A percentile compares a stretch with the other conserved stretches of the same genome.
Evolutionary conservation across 352 stramenopile genomes (phyloP).

Genomic region (Phytopythium montanum): DNA sequence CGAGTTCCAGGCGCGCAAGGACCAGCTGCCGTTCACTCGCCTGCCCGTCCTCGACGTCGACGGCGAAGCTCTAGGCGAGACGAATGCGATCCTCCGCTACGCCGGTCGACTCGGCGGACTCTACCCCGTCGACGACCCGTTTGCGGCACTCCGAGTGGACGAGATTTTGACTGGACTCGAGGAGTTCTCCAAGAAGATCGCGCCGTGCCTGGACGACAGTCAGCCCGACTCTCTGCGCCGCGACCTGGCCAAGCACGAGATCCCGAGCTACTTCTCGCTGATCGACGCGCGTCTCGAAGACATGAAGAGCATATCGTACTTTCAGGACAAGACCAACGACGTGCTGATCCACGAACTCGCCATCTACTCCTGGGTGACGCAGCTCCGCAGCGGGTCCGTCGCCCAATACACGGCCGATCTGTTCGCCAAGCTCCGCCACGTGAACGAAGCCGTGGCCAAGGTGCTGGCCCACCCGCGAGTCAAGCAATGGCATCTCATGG

Average conservation of each 20-base stretch:
- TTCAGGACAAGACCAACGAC: slow-evolving; percentile 7
- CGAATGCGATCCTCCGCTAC: slow-evolving; percentile 53
- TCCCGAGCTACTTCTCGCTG: slow-evolving; percentile 19
- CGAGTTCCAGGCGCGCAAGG: slow-evolving; percentile 25
- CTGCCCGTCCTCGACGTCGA: slow-evolving; percentile 31
- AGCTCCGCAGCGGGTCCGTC: slow-evolving; percentile 2
- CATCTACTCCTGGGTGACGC: slow-evolving; percentile 23
- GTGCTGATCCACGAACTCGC: slow-evolving; percentile 26
- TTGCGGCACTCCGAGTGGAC: slow-evolving; percentile 42
- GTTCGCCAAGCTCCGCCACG: slow-evolving; percentile 12
- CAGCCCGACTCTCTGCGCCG: slow-evolving; percentile 10
- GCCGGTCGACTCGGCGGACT: slow-evolving; percentile 43
- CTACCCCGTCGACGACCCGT: slow-evolving; percentile 34
- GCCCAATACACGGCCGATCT: slow-evolving; percentile 2
- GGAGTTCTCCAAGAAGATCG: slow-evolving; percentile 14
- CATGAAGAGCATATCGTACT: slow-evolving; percentile 12
- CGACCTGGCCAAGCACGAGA: slow-evolving; percentile 12
- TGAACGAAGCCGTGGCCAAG: slow-evolving; percentile 17
- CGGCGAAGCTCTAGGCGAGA: slow-evolving; percentile 38
- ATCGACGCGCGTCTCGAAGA: slow-evolving; percentile 25
- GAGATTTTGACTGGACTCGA: slow-evolving; percentile 42
- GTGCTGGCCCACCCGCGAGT: slow-evolving; percentile 20
- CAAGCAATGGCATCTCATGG: slow-evolving; percentile 11
- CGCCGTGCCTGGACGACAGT: slow-evolving; percentile 6
- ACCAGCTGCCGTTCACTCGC: slow-evolving; percentile 24